Conservation (phyloP, 306 rosid genomes). For the Malus fusca region DNA sequence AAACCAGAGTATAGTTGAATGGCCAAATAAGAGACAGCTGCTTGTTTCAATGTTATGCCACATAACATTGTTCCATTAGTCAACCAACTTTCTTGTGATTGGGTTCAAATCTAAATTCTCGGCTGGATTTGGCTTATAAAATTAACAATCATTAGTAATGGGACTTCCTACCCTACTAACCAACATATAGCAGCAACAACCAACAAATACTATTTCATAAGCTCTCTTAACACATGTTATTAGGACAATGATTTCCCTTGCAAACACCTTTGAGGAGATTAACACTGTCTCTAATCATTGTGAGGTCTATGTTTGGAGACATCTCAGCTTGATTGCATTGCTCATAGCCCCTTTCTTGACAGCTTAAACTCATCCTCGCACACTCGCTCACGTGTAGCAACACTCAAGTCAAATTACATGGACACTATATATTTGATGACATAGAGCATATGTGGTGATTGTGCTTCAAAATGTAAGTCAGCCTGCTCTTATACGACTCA, state of each 20-base stretch:
- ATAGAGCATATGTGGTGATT: too few relatives aligned
- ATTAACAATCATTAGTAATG: background rate
- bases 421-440: background rate
- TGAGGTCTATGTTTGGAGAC: background rate
- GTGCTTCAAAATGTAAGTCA: background rate
- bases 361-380: background rate
- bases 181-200: background rate
- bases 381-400: background rate
- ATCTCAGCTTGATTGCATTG: background rate
- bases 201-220: background rate
- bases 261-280: background rate
- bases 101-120: background rate
- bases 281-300: background rate
- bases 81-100: background rate
- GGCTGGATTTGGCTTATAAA: background rate
- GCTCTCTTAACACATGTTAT: background rate
- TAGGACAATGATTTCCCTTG: background rate
- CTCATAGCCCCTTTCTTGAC: background rate
- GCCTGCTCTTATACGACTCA: too few relatives aligned
- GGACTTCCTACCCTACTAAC: background rate
- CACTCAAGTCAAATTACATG: background rate
- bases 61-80: background rate
- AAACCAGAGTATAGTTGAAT: background rate
- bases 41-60: background rate
- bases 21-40: background rate